These are phyloP conservation scores for Neurospora sp. DNA, from an alignment of 495 filamentous ascomycete species.

Conservation along the genomic window DNA sequence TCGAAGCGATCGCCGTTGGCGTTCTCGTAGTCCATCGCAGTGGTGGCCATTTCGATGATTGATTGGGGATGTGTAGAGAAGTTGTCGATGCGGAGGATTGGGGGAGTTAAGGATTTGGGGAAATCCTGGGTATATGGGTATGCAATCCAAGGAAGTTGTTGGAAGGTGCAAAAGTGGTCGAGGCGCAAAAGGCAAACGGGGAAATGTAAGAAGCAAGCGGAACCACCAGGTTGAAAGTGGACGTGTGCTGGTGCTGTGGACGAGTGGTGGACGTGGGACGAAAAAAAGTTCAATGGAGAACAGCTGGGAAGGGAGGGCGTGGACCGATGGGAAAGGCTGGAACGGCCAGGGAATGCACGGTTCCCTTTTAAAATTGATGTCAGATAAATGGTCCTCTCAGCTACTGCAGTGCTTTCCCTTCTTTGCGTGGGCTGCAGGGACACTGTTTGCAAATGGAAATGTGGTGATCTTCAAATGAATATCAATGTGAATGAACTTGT, in stretches of 20 bases:
- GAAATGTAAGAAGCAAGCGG: neutral
- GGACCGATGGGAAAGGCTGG: neutral
- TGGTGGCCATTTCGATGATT: conserved; percentile 38
- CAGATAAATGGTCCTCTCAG: neutral
- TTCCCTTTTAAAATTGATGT: neutral
- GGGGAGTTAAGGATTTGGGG: neutral
- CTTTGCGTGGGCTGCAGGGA: neutral
- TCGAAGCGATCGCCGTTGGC: conserved; percentile 74
- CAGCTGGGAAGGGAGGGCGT: neutral
- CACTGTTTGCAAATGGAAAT: neutral
- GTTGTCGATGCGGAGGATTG: neutral
- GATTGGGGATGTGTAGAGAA: neutral
- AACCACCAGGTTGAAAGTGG: neutral
- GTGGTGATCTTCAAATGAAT: neutral
- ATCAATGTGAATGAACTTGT: neutral
- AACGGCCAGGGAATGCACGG: neutral
- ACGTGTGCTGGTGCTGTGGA: neutral
- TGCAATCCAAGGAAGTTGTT: neutral
- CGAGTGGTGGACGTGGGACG: neutral
- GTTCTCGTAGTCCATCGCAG: conserved; percentile 73
- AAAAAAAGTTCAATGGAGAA: neutral
- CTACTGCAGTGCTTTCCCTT: neutral
- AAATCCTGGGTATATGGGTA: conserved; percentile 10
- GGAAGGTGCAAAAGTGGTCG: neutral
- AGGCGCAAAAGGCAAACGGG: neutral